Conservation (phyloP, 805 yeast species). For the Sugiyamaella lignohabitans region DNA sequence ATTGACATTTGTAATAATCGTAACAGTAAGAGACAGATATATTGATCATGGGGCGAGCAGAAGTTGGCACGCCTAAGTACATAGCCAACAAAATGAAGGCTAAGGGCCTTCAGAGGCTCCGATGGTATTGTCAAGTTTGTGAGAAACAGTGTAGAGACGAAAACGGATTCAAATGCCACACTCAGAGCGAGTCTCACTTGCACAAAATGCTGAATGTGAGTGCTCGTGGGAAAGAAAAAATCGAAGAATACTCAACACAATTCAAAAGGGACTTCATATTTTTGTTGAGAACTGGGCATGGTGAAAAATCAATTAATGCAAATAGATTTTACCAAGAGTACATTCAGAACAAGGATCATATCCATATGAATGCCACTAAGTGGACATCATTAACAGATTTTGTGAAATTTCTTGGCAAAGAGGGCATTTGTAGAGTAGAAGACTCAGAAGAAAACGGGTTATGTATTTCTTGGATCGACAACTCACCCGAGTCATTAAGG, state of each 20-base stretch:
- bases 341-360: constrained; percentile 72
- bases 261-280: constrained; percentile 61
- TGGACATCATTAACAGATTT: constrained; percentile 70
- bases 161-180: constrained; percentile 89
- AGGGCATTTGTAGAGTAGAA: constrained; percentile 50
- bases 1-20: too few relatives aligned
- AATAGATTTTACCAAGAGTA: constrained; percentile 88
- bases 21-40: too few relatives aligned
- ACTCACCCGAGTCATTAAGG: constrained; percentile 42
- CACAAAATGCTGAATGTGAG: constrained; percentile 46
- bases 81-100: constrained; percentile 72
- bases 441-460: constrained; percentile 37
- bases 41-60: constrained; percentile 57
- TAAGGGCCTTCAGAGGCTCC: constrained; percentile 76
- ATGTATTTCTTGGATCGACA: constrained; percentile 49
- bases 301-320: constrained; percentile 71
- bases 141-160: constrained; percentile 92
- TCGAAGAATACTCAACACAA: constrained; percentile 52
- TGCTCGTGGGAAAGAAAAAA: constrained; percentile 36
- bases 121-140: constrained; percentile 86
- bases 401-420: constrained; percentile 50
- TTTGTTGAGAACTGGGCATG: constrained; percentile 62
- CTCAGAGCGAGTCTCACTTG: constrained; percentile 72
- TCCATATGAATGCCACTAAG: constrained; percentile 85
- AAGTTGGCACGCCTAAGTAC: constrained; percentile 61